phyloP scores from a whole-genome alignment of 768 basidiomycete genomes.

The Leccinellum rugosiceps region DNA sequence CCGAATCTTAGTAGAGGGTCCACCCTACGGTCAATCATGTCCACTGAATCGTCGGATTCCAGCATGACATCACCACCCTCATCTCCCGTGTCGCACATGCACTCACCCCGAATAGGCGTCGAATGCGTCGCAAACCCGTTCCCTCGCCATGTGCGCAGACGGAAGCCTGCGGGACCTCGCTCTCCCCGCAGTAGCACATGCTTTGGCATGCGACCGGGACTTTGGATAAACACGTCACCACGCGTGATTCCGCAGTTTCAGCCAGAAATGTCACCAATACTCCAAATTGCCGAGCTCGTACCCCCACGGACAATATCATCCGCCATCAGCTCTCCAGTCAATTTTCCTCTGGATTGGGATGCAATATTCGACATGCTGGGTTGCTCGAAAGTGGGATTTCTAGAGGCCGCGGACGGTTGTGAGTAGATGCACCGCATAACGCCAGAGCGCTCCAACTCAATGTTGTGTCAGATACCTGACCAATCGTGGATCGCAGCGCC shows the following conservation, averaged over 20 bases:
- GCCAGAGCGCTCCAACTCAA: neutral
- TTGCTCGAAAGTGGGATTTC: slow-evolving; percentile 2
- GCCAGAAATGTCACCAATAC: slow-evolving; percentile 3
- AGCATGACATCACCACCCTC: slow-evolving; percentile 12
- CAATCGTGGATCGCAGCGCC: neutral
- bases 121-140: slow-evolving; percentile 5
- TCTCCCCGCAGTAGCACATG: slow-evolving; percentile 11
- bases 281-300: neutral
- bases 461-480: slow-evolving; percentile 3
- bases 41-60: slow-evolving; percentile 14
- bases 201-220: slow-evolving; percentile 10
- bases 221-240: slow-evolving; percentile 18
- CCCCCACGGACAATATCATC: slow-evolving; percentile 2
- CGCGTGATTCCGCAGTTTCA: slow-evolving; percentile 4
- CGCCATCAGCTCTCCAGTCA: slow-evolving; percentile 10
- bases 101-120: neutral
- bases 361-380: slow-evolving; percentile 29
- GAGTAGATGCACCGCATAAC: slow-evolving; percentile 1
- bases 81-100: slow-evolving; percentile 7
- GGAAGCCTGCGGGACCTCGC: slow-evolving; percentile 28
- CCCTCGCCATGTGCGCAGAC: slow-evolving; percentile 9
- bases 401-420: slow-evolving; percentile 4
- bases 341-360: slow-evolving; percentile 30
- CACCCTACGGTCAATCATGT: slow-evolving; percentile 14
- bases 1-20: slow-evolving; percentile 13